Evolutionary conservation across 1,284 basidiomycete genomes (phyloP).

Genomic region (Singerocomus inundabilis): DNA sequence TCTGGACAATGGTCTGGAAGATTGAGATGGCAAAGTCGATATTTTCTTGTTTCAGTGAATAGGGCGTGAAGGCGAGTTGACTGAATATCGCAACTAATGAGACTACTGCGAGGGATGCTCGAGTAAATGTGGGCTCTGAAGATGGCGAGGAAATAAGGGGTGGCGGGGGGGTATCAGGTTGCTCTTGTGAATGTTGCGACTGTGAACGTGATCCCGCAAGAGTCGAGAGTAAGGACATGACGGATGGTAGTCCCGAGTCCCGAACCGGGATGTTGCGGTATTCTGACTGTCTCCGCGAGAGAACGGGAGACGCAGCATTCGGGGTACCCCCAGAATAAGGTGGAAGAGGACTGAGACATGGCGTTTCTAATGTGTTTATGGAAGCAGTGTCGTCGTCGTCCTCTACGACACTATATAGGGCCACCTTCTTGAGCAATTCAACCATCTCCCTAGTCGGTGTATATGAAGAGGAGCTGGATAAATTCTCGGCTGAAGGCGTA

Average conservation of each 20-base stretch:
- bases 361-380: constrained; percentile 37
- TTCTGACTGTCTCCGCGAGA: constrained; percentile 59
- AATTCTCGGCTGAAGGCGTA: constrained; percentile 21
- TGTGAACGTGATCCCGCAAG: constrained; percentile 61
- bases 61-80: constrained; percentile 67
- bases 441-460: constrained; percentile 32
- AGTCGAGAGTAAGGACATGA: constrained; percentile 63
- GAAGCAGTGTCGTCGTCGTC: constrained; percentile 43
- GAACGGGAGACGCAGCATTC: constrained; percentile 46
- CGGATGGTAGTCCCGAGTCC: constrained; percentile 49
- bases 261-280: constrained; percentile 34
- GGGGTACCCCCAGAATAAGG: constrained; percentile 35
- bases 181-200: constrained; percentile 42
- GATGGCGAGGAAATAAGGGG: constrained; percentile 24
- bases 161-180: constrained; percentile 31
- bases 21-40: constrained; percentile 51
- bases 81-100: constrained; percentile 67
- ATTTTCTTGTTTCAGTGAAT: constrained; percentile 45
- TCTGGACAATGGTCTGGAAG: constrained; percentile 48
- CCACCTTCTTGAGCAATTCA: constrained; percentile 41
- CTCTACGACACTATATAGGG: constrained; percentile 38
- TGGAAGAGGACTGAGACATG: constrained; percentile 34
- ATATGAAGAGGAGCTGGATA: constrained; percentile 28
- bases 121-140: constrained; percentile 37
- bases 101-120: constrained; percentile 57